phyloP scores from a whole-genome alignment of 1,139 yeast species.

The Scheffersomyces parashehatae region DNA sequence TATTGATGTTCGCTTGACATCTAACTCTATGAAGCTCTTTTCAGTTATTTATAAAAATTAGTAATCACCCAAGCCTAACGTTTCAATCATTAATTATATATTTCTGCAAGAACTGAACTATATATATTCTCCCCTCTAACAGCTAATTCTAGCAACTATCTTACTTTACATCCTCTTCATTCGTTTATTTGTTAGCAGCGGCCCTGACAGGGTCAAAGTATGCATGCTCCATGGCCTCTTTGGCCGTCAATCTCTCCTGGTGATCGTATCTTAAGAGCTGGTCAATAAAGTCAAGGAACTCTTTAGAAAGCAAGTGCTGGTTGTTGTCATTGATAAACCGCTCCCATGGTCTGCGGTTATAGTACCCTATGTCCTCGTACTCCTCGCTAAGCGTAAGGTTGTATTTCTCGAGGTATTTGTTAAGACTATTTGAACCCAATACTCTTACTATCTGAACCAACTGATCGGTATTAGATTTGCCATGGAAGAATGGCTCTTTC shows the following conservation, averaged over 20 bases:
- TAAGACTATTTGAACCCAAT: conserved; percentile 84
- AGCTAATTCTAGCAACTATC: not conserved
- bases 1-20: too few species aligned
- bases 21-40: too few species aligned
- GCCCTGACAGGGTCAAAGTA: conserved; percentile 49
- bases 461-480: conserved; percentile 94
- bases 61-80: too few species aligned
- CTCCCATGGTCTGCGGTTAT: conserved; percentile 87
- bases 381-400: conserved; percentile 75
- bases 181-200: not conserved
- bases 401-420: conserved; percentile 72
- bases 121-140: not conserved
- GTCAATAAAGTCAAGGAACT: conserved; percentile 82
- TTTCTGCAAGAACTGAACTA: not conserved
- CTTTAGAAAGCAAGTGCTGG: conserved; percentile 64
- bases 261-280: conserved; percentile 87
- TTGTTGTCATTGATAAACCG: conserved; percentile 76
- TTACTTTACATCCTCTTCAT: not conserved
- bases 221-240: conserved; percentile 90
- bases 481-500: conserved; percentile 97
- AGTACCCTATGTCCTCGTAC: conserved; percentile 79
- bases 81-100: too few species aligned
- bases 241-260: conserved; percentile 90
- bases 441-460: conserved; percentile 92
- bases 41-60: too few species aligned